Base-by-base conservation (phyloP, 2,329 filamentous ascomycete species). In the Alternaria postmessia region DNA sequence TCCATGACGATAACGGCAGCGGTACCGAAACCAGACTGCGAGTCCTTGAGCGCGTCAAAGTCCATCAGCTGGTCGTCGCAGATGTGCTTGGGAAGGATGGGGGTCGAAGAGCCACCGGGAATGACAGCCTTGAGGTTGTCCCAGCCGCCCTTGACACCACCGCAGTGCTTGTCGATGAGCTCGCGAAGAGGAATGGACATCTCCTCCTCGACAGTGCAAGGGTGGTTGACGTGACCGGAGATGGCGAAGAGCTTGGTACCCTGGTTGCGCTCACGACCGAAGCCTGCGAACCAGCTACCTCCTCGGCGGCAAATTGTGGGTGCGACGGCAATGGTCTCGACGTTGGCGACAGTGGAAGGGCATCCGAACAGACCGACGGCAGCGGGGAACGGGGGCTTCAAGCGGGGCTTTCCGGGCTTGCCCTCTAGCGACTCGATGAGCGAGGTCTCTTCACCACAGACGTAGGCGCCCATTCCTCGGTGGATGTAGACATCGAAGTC, bases 1-100 rank as follows among this genome's bases (percentile, higher is more conserved):
- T 99, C 95, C 92, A 99, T 97, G 79, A 99, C 95, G 75, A 99
- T 97, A 70, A 99, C 94, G 59, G 95, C 95, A 4, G 95, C 95
- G 7, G 95, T 99, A 71, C 95, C 95, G 14, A 99, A 90, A 87
- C 95, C 95, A 63, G 93, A 96, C 83, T 98, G 95, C 71, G 90
- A 94, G 81, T 99, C 95, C 87, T 99, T 99, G 71, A 99, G 88
- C 9, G 92, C 94, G 78, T 99, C 95, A 77, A 98, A 99, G 83
- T 99, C 95, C 95, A 99, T 99, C 56, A 99, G 82, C 81, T 98
- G 94, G 74, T 97, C 90, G 79, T 97, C 94, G 80, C 95, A 98
- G 68, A 97, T 83, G 66, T 81, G 81, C 85, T 94, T 96, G 70
- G 95, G 95, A 51, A 99, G 87, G 70, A 99, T 94, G 7, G 95